A percentile compares a stretch with the other conserved stretches of the same genome.
Evolutionary conservation across 2,329 filamentous ascomycete species (phyloP).

Genomic region (Davidsoniella virescens): DNA sequence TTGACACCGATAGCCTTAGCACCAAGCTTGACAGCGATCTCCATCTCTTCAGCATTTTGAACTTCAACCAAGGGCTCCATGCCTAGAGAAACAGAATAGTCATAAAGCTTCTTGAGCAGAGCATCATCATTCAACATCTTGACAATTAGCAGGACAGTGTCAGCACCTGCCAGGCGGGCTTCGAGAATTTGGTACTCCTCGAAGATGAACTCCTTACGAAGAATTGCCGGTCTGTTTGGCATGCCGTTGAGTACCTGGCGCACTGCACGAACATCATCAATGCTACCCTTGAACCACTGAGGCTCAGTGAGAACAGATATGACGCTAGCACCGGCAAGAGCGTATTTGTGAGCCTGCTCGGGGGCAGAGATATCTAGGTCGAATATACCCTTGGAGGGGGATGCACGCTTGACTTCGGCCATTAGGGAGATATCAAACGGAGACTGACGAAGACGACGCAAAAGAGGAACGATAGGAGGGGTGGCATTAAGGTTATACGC

Average conservation of each 20-base stretch:
- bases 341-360: constrained; percentile 79
- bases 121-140: constrained; percentile 74
- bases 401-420: constrained; percentile 94
- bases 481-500: constrained; percentile 72
- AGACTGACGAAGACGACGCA: constrained; percentile 62
- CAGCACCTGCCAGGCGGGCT: constrained; percentile 78
- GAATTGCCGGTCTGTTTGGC: constrained; percentile 77
- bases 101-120: constrained; percentile 61
- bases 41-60: constrained; percentile 87
- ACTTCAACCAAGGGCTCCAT: constrained; percentile 98
- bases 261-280: constrained; percentile 79
- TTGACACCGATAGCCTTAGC: constrained; percentile 92
- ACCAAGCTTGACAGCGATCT: constrained; percentile 68
- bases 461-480: constrained; percentile 68
- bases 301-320: constrained; percentile 98
- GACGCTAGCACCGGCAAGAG: constrained; percentile 82
- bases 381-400: constrained; percentile 91
- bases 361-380: constrained; percentile 76
- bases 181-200: constrained; percentile 97
- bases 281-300: constrained; percentile 97
- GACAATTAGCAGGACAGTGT: constrained; percentile 88
- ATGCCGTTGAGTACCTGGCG: constrained; percentile 79
- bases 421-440: constrained; percentile 82
- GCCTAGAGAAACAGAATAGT: constrained; percentile 73
- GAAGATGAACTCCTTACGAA: constrained; percentile 95